These are phyloP conservation scores for Aspergillus brunneoviolaceus DNA, from an alignment of 2,329 filamentous ascomycete genomes.

Conservation along the genomic window DNA sequence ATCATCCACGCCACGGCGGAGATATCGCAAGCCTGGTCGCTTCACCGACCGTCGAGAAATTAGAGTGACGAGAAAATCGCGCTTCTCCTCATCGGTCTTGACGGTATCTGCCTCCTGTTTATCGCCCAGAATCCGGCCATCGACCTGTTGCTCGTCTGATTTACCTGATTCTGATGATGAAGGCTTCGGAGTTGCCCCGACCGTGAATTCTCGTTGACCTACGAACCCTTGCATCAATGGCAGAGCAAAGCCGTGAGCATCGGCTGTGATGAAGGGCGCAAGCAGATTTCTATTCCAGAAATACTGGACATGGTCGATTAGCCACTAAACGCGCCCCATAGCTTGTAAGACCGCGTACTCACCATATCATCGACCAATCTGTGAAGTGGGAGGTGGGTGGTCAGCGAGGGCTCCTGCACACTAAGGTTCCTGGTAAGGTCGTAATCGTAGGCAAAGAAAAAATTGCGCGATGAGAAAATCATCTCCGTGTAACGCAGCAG, in stretches of 20 bases:
- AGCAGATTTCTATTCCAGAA: constrained; percentile 89
- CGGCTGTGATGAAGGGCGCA: constrained; percentile 70
- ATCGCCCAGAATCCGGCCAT: constrained; percentile 44
- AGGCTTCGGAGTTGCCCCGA: constrained; percentile 49
- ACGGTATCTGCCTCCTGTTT: constrained; percentile 32
- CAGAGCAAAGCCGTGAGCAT: constrained; percentile 68
- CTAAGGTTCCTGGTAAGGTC: constrained; percentile 73
- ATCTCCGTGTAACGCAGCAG: constrained; percentile 79
- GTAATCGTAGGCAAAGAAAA: constrained; percentile 93
- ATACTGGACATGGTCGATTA: constrained; percentile 51
- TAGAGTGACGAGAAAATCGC: constrained; percentile 74
- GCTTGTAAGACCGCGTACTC: constrained; percentile 11
- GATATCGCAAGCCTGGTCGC: constrained; percentile 82
- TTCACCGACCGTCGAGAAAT: constrained; percentile 87
- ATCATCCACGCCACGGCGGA: constrained; percentile 87
- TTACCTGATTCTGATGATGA: constrained; percentile 13
- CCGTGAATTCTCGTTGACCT: constrained; percentile 77
- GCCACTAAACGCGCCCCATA: background rate
- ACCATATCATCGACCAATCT: constrained; percentile 69
- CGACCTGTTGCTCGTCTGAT: constrained; percentile 20
- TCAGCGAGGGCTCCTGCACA: constrained; percentile 38
- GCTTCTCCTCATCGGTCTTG: constrained; percentile 29
- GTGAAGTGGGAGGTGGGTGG: constrained; percentile 62
- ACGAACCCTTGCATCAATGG: constrained; percentile 94
- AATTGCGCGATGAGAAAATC: constrained; percentile 80